Conservation (phyloP, 2,329 filamentous ascomycete genomes). For the Blastomyces emzantsi region DNA sequence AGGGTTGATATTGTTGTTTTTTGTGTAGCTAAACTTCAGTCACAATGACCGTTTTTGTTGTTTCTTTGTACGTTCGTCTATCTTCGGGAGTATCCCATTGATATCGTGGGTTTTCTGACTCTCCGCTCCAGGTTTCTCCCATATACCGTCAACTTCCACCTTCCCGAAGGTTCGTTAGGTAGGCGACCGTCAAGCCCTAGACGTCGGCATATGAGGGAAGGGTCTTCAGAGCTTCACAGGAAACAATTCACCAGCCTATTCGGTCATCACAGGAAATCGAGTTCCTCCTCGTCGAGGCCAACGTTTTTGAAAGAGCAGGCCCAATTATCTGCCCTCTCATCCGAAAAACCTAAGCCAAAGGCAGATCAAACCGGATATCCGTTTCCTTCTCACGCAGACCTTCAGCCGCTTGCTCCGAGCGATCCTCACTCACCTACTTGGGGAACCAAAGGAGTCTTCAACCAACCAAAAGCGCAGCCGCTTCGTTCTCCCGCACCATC, state of each 20-base stretch:
- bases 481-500: constrained; percentile 65
- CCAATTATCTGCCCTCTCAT: neutral
- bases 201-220: constrained; percentile 11
- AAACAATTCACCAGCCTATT: constrained; percentile 31
- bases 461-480: constrained; percentile 70
- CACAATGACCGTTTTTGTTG: constrained; percentile 52
- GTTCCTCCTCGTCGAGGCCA: constrained; percentile 7
- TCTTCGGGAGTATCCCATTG: neutral
- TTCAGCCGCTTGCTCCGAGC: constrained; percentile 53
- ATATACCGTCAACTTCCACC: constrained; percentile 81
- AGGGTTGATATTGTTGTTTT: neutral
- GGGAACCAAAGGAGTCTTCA: constrained; percentile 55
- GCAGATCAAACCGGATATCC: constrained; percentile 10
- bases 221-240: constrained; percentile 16
- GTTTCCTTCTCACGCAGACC: constrained; percentile 27
- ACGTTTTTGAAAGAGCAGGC: constrained; percentile 15
- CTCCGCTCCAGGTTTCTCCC: constrained; percentile 69
- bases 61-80: constrained; percentile 46
- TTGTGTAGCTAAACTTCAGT: constrained; percentile 10
- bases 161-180: constrained; percentile 25
- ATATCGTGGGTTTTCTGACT: neutral
- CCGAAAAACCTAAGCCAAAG: neutral
- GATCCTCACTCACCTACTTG: constrained; percentile 69
- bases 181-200: constrained; percentile 11
- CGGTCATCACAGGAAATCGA: constrained; percentile 21